Conservation (phyloP, 2,329 filamentous ascomycete species). For the Xylariaceae sp. region DNA sequence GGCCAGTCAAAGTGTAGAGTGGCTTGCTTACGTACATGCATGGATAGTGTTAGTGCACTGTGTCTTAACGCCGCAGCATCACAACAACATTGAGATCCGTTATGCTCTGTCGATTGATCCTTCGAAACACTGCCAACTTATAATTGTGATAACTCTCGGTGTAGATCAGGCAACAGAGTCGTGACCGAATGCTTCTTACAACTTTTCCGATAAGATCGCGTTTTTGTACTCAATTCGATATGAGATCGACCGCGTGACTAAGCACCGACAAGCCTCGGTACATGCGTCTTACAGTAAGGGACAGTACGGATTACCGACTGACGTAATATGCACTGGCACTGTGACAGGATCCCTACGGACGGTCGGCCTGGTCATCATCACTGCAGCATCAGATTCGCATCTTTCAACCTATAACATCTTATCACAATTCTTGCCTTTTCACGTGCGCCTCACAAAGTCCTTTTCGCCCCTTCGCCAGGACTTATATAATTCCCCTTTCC, state of each 20-base stretch:
- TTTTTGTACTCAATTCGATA: background rate
- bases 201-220: too few species aligned
- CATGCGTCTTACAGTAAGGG: background rate
- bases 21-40: too few species aligned
- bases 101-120: too few species aligned
- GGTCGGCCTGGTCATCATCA: background rate
- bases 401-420: background rate
- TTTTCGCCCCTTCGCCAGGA: background rate
- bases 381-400: background rate
- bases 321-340: background rate
- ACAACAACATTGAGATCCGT: too few species aligned
- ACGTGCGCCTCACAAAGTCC: slow-evolving; percentile 5
- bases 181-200: too few species aligned
- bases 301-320: background rate
- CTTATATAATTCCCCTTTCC: background rate
- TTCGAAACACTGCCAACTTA: too few species aligned
- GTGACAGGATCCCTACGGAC: background rate
- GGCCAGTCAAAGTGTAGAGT: too few species aligned
- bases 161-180: too few species aligned
- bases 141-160: too few species aligned
- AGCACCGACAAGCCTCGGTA: background rate
- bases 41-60: too few species aligned
- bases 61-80: too few species aligned
- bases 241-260: background rate
- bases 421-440: background rate